Conservation (phyloP, 176 grass and related monocot species). For the Miscanthus lutarioriparius region DNA sequence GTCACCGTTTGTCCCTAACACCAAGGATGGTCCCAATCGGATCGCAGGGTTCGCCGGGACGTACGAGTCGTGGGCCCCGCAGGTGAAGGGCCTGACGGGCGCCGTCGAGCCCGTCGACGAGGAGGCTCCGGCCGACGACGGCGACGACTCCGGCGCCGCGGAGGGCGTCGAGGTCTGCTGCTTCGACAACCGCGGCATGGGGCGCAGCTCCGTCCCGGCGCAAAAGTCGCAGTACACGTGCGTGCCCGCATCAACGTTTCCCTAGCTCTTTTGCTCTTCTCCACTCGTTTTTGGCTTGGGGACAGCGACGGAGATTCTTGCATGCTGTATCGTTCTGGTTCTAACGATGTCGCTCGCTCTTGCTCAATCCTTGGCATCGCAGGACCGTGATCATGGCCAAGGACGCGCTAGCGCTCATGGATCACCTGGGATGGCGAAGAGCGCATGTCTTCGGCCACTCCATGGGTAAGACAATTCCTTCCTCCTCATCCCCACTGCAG, state of each 20-base stretch:
- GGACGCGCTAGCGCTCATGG: slow-evolving; percentile 63
- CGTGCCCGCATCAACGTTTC: not conserved
- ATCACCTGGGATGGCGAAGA: slow-evolving; percentile 66
- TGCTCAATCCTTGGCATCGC: slow-evolving; percentile 29
- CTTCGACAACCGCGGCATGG: slow-evolving; percentile 87
- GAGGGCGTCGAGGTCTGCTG: slow-evolving; percentile 80
- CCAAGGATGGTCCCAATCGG: not conserved
- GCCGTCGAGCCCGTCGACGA: slow-evolving; percentile 50
- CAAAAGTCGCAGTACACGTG: slow-evolving; percentile 70
- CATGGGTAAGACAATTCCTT: slow-evolving; percentile 53
- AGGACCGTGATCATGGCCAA: slow-evolving; percentile 76
- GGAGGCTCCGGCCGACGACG: slow-evolving; percentile 37
- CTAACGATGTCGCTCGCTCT: not conserved
- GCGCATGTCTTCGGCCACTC: slow-evolving; percentile 74
- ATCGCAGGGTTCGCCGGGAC: slow-evolving; percentile 70
- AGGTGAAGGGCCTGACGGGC: slow-evolving; percentile 71
- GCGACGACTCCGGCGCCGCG: not conserved
- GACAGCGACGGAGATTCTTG: not conserved
- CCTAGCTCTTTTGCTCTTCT: no score
- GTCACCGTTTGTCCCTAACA: no score
- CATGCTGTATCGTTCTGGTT: not conserved
- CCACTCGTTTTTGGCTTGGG: not conserved
- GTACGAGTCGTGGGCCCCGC: slow-evolving; percentile 71
- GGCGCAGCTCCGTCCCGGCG: slow-evolving; percentile 60
- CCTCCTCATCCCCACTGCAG: not conserved